Conservation (phyloP, 257 asterid genomes). For the Nicotiana noctiflora region DNA sequence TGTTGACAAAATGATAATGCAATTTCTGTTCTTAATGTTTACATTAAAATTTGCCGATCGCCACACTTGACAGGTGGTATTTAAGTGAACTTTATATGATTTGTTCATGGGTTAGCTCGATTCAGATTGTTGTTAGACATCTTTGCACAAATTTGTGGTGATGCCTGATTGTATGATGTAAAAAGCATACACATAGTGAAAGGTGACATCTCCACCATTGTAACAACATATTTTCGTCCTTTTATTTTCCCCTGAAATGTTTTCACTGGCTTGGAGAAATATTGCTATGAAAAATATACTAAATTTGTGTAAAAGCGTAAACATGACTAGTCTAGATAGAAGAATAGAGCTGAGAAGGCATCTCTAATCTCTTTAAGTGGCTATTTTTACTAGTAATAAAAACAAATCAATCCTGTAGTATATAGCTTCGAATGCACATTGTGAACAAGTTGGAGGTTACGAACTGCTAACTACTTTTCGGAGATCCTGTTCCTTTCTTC, state of each 20-base stretch:
- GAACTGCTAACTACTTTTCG: not conserved
- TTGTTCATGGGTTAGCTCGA: not conserved
- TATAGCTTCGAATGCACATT: not conserved
- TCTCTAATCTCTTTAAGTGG: not conserved
- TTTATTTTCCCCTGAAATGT: not conserved
- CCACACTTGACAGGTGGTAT: not conserved
- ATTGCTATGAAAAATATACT: not conserved
- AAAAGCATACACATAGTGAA: not conserved
- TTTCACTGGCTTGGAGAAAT: not conserved
- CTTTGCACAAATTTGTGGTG: not conserved
- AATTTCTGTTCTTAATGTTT: not conserved
- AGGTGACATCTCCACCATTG: not conserved
- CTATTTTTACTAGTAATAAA: not conserved
- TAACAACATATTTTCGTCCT: not conserved
- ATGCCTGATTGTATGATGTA: not conserved
- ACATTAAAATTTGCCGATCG: not conserved
- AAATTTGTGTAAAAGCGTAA: not conserved
- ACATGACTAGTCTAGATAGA: not conserved
- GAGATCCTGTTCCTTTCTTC: not conserved
- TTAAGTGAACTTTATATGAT: not conserved
- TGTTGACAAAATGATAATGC: not conserved
- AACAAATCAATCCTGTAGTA: not conserved
- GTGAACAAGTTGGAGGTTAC: not conserved
- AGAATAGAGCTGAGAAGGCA: not conserved
- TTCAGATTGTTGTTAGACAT: not conserved